These are phyloP conservation scores for Macrolepiota fuliginosa DNA, from an alignment of 768 basidiomycete species.

Conservation along the genomic window DNA sequence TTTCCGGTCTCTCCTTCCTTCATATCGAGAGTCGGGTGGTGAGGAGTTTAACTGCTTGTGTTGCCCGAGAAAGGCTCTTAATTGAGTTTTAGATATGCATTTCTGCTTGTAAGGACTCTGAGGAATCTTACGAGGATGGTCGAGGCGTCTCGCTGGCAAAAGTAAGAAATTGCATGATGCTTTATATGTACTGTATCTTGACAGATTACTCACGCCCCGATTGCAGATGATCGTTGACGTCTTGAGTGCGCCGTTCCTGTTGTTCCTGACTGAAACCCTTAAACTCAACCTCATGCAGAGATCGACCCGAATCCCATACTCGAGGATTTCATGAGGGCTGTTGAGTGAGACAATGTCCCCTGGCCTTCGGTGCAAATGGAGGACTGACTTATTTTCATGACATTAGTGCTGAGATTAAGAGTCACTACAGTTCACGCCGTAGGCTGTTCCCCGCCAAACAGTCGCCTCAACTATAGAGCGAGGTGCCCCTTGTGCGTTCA, in stretches of 20 bases:
- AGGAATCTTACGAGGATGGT: neutral
- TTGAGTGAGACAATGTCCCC: neutral
- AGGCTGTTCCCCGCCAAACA: neutral
- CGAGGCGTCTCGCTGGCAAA: neutral
- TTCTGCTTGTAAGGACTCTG: neutral
- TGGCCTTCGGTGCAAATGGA: neutral
- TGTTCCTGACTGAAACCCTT: neutral
- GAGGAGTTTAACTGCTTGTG: neutral
- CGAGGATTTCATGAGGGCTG: neutral
- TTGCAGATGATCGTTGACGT: neutral
- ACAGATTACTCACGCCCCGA: neutral
- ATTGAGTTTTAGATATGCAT: neutral
- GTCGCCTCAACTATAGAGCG: neutral
- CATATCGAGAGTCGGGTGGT: neutral
- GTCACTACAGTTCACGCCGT: neutral
- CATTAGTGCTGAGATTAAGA: neutral
- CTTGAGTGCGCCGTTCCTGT: neutral
- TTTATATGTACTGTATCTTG: too few species aligned
- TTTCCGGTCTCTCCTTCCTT: neutral
- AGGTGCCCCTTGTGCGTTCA: neutral
- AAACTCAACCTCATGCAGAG: neutral
- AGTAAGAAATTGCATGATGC: neutral
- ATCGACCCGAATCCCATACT: neutral
- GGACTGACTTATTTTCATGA: neutral
- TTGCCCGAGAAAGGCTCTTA: neutral